Percentiles rank a stretch among this genome's conserved stretches.
These are phyloP conservation scores for Xylaria bambusicola DNA, from an alignment of 495 filamentous ascomycete species.

Conservation along the genomic window DNA sequence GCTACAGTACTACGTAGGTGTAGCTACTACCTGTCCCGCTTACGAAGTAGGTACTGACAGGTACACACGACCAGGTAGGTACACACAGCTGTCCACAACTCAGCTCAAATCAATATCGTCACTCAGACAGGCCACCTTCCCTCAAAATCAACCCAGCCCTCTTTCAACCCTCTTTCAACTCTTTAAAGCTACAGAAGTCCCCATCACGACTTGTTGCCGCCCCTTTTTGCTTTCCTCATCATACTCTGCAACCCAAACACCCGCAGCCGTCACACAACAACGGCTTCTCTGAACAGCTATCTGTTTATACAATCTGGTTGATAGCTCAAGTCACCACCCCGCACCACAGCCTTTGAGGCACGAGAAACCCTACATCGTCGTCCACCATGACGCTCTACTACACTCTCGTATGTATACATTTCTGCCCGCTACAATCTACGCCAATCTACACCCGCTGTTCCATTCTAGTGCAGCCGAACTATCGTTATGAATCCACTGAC, in stretches of 20 bases:
- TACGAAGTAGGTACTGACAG: no score
- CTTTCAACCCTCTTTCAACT: no score
- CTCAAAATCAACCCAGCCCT: constrained; percentile 2
- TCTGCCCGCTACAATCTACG: background rate
- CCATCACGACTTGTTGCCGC: background rate
- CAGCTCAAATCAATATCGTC: constrained; percentile 20
- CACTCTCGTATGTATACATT: constrained; percentile 72
- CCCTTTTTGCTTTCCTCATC: background rate
- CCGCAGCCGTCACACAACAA: background rate
- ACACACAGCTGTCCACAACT: background rate
- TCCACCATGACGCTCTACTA: constrained; percentile 97
- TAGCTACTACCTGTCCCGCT: background rate
- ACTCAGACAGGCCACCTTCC: constrained; percentile 17
- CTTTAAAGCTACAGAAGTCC: constrained; percentile 9
- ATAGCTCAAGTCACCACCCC: constrained; percentile 23
- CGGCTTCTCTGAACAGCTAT: background rate
- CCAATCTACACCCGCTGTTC: no score
- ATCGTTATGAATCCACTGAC: constrained; percentile 28
- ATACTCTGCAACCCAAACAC: background rate
- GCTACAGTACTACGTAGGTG: background rate
- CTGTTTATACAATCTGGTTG: background rate
- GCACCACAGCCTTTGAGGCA: constrained; percentile 23
- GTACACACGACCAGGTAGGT: background rate
- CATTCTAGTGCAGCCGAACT: background rate
- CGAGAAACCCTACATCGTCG: constrained; percentile 18